A percentile compares a stretch with the other conserved stretches of the same genome.
These are phyloP conservation scores for Globisporangium paroecandrum DNA, from an alignment of 352 stramenopile species.

Conservation along the genomic window DNA sequence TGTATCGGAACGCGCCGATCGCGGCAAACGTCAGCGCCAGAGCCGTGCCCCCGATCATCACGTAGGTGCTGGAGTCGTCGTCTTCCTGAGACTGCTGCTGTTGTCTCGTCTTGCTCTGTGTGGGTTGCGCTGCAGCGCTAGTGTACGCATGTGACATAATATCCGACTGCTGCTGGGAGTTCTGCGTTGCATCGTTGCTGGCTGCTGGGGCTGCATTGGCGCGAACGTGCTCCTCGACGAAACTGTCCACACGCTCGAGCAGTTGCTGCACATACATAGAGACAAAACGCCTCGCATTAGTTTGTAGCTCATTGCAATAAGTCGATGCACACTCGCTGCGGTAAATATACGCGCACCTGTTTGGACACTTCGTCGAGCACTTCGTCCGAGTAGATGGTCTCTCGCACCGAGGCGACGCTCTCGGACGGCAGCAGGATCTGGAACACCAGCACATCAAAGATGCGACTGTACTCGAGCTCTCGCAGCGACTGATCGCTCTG, in stretches of 20 bases:
- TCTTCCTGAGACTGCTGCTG: constrained; percentile 10
- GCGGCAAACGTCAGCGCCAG: constrained; percentile 44
- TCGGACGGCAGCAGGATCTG: constrained; percentile 47
- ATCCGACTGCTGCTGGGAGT: constrained; percentile 1
- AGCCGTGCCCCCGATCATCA: constrained; percentile 45
- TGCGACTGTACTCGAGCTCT: constrained; percentile 25
- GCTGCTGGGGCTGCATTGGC: neutral
- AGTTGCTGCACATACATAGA: constrained; percentile 19
- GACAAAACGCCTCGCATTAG: neutral
- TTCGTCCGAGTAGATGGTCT: constrained; percentile 32
- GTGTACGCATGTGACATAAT: neutral
- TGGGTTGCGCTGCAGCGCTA: neutral
- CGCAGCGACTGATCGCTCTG: constrained; percentile 7
- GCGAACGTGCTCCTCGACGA: constrained; percentile 15
- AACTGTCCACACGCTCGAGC: constrained; percentile 30
- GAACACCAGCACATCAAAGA: constrained; percentile 40
- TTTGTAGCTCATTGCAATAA: neutral
- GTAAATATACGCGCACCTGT: constrained; percentile 24
- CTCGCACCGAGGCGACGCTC: constrained; percentile 28
- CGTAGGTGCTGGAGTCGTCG: constrained; percentile 32
- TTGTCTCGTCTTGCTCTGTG: neutral
- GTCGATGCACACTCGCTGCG: neutral
- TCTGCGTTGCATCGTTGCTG: constrained; percentile 12
- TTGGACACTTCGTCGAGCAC: constrained; percentile 45
- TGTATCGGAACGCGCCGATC: constrained; percentile 44